Evolutionary conservation across 148 eudicot species (phyloP), one percentile per base, ranked within the genome.

Genomic region (Amaranthus cruentus): DNA sequence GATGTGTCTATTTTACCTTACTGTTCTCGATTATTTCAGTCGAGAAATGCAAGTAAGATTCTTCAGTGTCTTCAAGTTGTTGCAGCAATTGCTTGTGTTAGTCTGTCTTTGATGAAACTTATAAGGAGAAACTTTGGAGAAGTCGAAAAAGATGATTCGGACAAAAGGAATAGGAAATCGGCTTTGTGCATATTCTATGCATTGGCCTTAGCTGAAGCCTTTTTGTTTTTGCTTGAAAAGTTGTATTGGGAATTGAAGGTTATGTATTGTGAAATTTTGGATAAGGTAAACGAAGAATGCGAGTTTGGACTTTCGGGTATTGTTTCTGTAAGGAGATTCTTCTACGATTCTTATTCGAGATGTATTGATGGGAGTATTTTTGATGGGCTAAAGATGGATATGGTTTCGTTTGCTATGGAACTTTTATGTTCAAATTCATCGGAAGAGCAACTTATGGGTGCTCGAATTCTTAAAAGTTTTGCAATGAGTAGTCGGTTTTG

Each of bases 381-480:
- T 15, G 94, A 95, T 73, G 99, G 99, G 9, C 51, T 95, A 55
- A 85, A 92, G 81, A 95, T 92, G 96, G 98, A 95, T 66, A 92
- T 95, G 94, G 92, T 95, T 55, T 90, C 94, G 8, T 92, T 90
- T 46, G 85, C 89, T 4, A 90, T 90, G 84, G 97, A 95, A 21
- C 92, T 92, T 14, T 62, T 95, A 79, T 85, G 77, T 55, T 90
- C 92, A 0, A 76, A 71, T 65, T 87, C 99, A 6, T 80, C 91
- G 4, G 96, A 95, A 48, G 99, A 95, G 71, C 96, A 95, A 75
- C 88, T 92, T 7, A 83, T 95, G 59, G 99, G 99, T 28, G 89
- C 87, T n/a, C 65, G 79, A 71, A 87, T 95, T 14, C 84, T 95
- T 48, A 73, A 73, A 64, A 80, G 75, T 60, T 88, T 95, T 57